Percentiles rank a stretch among this genome's conserved stretches.
phyloP scores from a whole-genome alignment of 129 eudicot genomes.

The Arctium lappa region DNA sequence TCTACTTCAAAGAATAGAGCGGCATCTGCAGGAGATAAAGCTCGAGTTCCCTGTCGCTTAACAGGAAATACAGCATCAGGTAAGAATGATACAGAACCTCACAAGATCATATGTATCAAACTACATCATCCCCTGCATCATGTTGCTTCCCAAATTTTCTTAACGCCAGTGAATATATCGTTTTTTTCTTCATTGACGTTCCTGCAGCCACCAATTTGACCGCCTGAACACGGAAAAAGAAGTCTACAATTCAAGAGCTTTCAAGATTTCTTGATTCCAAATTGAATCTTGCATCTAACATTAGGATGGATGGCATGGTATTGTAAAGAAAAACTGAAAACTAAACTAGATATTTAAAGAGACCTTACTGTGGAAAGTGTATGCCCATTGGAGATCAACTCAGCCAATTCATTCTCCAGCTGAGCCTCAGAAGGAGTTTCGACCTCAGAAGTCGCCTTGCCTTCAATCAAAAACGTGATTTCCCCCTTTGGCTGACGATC shows the following conservation, averaged over 20 bases:
- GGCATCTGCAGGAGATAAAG: not conserved
- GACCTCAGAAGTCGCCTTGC: conserved; percentile 38
- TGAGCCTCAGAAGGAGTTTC: conserved; percentile 62
- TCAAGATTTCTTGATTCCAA: not conserved
- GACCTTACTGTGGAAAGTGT: conserved; percentile 67
- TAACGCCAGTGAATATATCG: conserved; percentile 76
- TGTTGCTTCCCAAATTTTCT: conserved; percentile 67
- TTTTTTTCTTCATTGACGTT: conserved; percentile 58
- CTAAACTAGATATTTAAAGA: not conserved
- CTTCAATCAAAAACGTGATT: conserved; percentile 86
- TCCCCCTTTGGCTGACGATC: conserved; percentile 81
- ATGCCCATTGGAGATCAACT: conserved; percentile 72
- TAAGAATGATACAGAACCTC: not conserved
- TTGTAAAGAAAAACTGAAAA: not conserved
- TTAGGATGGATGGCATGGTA: not conserved
- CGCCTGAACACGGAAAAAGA: conserved; percentile 44
- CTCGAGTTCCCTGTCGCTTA: not conserved
- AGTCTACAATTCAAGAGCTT: not conserved
- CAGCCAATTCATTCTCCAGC: conserved; percentile 64
- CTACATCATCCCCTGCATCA: conserved; percentile 34
- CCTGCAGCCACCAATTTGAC: conserved; percentile 90
- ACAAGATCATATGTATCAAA: conserved; percentile 10
- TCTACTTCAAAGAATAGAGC: not conserved
- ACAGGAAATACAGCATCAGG: not conserved
- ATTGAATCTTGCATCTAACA: not conserved